phyloP scores from a whole-genome alignment of 108 stramenopile species.

The Epithemia pelagica region DNA sequence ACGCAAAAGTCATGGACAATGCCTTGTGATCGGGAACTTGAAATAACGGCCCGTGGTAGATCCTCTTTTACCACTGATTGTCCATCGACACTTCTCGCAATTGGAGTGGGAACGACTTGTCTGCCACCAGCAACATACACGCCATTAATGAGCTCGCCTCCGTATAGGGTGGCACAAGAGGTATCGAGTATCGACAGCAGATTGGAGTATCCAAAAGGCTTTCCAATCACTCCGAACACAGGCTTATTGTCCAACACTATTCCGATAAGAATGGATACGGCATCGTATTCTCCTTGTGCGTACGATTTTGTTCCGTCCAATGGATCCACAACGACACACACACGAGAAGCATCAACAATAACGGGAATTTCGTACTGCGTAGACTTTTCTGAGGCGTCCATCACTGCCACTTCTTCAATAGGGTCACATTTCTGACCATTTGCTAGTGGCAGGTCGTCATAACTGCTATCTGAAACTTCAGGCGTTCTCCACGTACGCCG shows the following conservation, averaged over 20 bases:
- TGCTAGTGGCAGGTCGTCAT: neutral
- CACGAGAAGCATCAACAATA: slow-evolving; percentile 23
- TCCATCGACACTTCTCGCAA: neutral
- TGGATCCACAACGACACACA: slow-evolving; percentile 75
- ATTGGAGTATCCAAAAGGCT: slow-evolving; percentile 45
- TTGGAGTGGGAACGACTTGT: neutral
- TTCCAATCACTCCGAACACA: slow-evolving; percentile 55
- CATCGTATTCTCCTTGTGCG: slow-evolving; percentile 56
- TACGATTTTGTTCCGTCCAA: slow-evolving; percentile 80
- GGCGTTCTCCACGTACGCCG: neutral
- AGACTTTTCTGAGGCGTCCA: neutral
- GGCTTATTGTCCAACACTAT: slow-evolving; percentile 44
- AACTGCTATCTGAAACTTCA: neutral
- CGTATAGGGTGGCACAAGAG: slow-evolving; percentile 45
- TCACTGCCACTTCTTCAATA: neutral
- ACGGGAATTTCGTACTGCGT: neutral
- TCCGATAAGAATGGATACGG: slow-evolving; percentile 66
- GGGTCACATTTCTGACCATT: neutral
- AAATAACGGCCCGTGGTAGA: slow-evolving; percentile 43
- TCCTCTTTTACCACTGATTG: neutral
- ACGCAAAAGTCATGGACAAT: slow-evolving; percentile 39
- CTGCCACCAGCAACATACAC: slow-evolving; percentile 37
- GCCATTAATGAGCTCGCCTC: slow-evolving; percentile 39
- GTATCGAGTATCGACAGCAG: slow-evolving; percentile 32
- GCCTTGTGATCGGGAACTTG: slow-evolving; percentile 35